phyloP scores from a whole-genome alignment of 805 yeast genomes.

The Blastobotrys peoriensis region DNA sequence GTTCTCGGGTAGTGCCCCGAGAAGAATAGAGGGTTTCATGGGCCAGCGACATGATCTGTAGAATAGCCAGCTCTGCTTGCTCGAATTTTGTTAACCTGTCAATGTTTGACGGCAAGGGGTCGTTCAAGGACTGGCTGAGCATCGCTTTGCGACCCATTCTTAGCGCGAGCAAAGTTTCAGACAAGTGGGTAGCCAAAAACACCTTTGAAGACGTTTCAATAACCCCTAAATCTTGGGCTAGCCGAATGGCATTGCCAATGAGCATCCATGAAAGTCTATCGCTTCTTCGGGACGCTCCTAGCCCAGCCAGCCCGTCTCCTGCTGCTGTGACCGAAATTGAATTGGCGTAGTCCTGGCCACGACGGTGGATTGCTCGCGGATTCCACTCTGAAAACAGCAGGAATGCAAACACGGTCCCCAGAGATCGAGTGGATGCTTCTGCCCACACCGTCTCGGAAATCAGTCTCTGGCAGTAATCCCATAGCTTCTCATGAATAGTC shows the following conservation, averaged over 20 bases:
- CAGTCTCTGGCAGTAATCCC: constrained; percentile 78
- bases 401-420: constrained; percentile 83
- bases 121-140: constrained; percentile 58
- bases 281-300: constrained; percentile 79
- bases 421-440: constrained; percentile 78
- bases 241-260: constrained; percentile 76
- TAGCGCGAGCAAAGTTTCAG: constrained; percentile 79
- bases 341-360: constrained; percentile 70
- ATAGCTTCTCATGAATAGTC: constrained; percentile 61
- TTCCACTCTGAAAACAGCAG: constrained; percentile 90
- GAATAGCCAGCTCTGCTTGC: constrained; percentile 70
- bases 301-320: constrained; percentile 36
- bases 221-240: constrained; percentile 82
- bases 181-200: constrained; percentile 74
- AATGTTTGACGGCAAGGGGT: constrained; percentile 42
- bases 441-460: constrained; percentile 91
- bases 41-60: constrained; percentile 74
- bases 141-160: constrained; percentile 73
- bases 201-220: constrained; percentile 68
- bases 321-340: constrained; percentile 15
- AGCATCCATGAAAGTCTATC: constrained; percentile 94
- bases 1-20: constrained; percentile 30
- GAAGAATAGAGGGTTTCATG: constrained; percentile 73
- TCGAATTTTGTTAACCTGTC: constrained; percentile 53
- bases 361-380: constrained; percentile 87